A percentile compares a stretch with the other conserved stretches of the same genome.
phyloP scores from a whole-genome alignment of 2,329 filamentous ascomycete genomes.

The Pseudogymnoascus pannorum region DNA sequence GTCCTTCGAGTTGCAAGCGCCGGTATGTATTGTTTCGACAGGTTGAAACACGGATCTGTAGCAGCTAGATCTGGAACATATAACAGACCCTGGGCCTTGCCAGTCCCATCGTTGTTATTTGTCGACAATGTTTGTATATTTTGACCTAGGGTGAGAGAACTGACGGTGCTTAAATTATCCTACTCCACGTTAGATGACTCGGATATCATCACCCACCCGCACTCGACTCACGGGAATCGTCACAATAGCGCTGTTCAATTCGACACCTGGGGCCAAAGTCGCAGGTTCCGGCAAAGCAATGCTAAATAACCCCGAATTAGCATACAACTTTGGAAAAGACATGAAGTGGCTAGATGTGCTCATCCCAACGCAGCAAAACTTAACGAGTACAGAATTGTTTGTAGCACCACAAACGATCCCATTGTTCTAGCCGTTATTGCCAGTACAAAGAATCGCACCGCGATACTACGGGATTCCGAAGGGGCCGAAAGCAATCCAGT shows the following conservation, averaged over 20 bases:
- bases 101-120: conserved; percentile 51
- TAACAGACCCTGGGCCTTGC: conserved; percentile 68
- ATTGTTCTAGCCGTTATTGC: neutral
- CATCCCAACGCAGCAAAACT: neutral
- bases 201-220: neutral
- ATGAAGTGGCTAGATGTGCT: neutral
- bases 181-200: neutral
- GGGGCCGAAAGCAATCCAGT: conserved; percentile 41
- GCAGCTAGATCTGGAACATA: conserved; percentile 68
- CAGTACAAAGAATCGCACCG: neutral
- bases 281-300: neutral
- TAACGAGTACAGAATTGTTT: neutral
- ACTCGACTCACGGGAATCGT: neutral
- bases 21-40: conserved; percentile 61
- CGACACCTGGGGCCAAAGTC: neutral
- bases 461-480: neutral
- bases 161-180: neutral
- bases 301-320: neutral
- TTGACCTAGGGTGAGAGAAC: neutral
- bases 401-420: neutral
- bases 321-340: neutral
- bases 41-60: conserved; percentile 54
- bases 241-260: neutral
- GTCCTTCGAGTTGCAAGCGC: conserved; percentile 63
- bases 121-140: conserved; percentile 66